These are phyloP conservation scores for Backusella luteola DNA, from an alignment of 192 early-diverging fungal species.

Conservation along the genomic window DNA sequence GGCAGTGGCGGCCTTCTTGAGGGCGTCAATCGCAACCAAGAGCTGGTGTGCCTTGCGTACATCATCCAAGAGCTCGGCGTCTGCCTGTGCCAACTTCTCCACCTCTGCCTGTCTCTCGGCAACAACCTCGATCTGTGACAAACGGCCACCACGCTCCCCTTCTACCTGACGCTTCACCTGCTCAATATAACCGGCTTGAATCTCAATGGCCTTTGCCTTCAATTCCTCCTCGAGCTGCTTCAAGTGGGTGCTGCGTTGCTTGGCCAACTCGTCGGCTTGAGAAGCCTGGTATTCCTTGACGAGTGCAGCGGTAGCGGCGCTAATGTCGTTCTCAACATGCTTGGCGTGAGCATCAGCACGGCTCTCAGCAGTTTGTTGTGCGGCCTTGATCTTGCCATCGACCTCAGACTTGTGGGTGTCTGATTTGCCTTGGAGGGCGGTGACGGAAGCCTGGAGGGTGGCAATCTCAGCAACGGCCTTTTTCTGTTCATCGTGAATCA, in stretches of 20 bases:
- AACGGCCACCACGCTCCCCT: slow-evolving; percentile 83
- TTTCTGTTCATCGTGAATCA: slow-evolving; percentile 42
- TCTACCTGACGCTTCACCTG: slow-evolving; percentile 82
- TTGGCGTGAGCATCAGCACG: slow-evolving; percentile 51
- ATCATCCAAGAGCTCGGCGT: slow-evolving; percentile 64
- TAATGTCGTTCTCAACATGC: slow-evolving; percentile 26
- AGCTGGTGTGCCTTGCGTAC: slow-evolving; percentile 61
- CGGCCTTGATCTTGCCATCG: slow-evolving; percentile 46
- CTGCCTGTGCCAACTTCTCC: slow-evolving; percentile 62
- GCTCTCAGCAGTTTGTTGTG: slow-evolving; percentile 42
- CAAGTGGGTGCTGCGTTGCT: slow-evolving; percentile 16
- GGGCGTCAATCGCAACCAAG: slow-evolving; percentile 64
- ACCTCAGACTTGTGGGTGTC: slow-evolving; percentile 56
- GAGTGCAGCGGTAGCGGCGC: slow-evolving; percentile 12
- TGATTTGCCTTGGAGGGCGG: slow-evolving; percentile 31
- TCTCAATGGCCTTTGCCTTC: slow-evolving; percentile 56
- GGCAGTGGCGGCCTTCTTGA: slow-evolving; percentile 56
- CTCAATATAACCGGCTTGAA: slow-evolving; percentile 72
- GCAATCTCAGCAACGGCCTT: slow-evolving; percentile 38
- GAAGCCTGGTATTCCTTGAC: neutral
- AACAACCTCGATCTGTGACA: slow-evolving; percentile 83
- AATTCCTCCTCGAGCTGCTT: slow-evolving; percentile 58
- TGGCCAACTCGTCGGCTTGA: slow-evolving; percentile 13
- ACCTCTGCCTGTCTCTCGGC: slow-evolving; percentile 69
- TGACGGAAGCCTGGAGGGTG: slow-evolving; percentile 11